Evolutionary conservation across 164 flowering plant species (phyloP), one percentile per base, ranked within the genome.

Genomic region (Berberis vulgaris): DNA sequence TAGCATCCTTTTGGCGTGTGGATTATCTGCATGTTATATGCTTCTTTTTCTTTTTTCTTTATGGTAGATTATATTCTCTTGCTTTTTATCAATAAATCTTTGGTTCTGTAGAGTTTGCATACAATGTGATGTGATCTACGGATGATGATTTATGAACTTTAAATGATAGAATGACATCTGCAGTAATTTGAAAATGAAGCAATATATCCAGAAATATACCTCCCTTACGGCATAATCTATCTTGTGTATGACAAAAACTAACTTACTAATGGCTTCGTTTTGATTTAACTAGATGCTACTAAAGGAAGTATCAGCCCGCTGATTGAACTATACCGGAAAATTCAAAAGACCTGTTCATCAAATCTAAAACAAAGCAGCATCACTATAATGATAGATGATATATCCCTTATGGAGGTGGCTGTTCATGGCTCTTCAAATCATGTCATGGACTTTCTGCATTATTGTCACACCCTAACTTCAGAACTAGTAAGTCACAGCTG

Each of bases 361-460:
- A 78, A 74, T 65, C 71, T 57, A 55, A 73, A 60, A 42, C 71
- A 62, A 59, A 71, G 75, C 5, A 9, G 43, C 63, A 65, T 84
- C 49, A 84, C 84, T 49, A 68, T 94, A 12, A 77, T 91, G 77
- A 76, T 91, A 13, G 97, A 94, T 78, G 97, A 91, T 74, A 49
- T 89, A 13, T 87, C 96, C 74, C 26, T 26, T 26, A 44, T 91
- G 82, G 97, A 94, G 76, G 84, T 89, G 63, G 91, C 84, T 68
- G 82, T 92, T 56, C 75, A 77, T 63, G 96, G 96, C 41, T 73
- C 73, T 60, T 67, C 81, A 54, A 75, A 74, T 67, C 71, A 76
- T 67, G 89, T 86, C 64, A 59, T 84, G 49, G 81, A 87, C 73
- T 91, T 94, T 72, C 76, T 94, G 76, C 99, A 84, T 78, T 94